Evolutionary conservation across 1,139 yeast species (phyloP).

Genomic region (Suhomyces guaymorum): DNA sequence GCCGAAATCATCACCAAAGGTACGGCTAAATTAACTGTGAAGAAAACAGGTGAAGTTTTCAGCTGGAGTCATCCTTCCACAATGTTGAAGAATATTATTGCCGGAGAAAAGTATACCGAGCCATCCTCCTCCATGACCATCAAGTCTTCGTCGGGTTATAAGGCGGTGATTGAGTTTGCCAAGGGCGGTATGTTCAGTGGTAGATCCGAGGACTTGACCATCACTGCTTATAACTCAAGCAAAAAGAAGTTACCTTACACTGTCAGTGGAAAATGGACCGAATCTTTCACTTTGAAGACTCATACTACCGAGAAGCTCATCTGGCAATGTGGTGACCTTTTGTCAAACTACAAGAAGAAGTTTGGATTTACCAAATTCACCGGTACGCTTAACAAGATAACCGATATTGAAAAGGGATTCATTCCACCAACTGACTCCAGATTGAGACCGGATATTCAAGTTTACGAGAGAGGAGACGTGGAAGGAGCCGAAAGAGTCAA

Average conservation of each 20-base stretch:
- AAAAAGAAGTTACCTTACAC: constrained; percentile 42
- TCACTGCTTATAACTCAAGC: constrained; percentile 48
- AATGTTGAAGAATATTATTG: constrained; percentile 79
- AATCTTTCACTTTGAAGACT: constrained; percentile 48
- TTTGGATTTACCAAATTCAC: constrained; percentile 88
- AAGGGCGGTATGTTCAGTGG: constrained; percentile 79
- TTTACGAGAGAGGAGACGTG: constrained; percentile 68
- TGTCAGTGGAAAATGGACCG: constrained; percentile 79
- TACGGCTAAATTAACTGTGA: constrained; percentile 53
- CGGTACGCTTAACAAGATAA: constrained; percentile 76
- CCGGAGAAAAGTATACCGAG: constrained; percentile 95
- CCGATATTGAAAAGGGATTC: constrained; percentile 60
- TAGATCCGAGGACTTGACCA: constrained; percentile 74
- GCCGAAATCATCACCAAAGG: constrained; percentile 83
- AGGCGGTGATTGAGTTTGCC: constrained; percentile 73
- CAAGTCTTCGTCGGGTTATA: constrained; percentile 64
- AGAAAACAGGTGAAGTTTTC: constrained; percentile 66
- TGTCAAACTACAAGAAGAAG: constrained; percentile 59
- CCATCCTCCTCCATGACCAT: constrained; percentile 74
- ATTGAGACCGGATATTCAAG: constrained; percentile 78
- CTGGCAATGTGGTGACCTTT: constrained; percentile 69
- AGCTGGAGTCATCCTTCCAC: constrained; percentile 85
- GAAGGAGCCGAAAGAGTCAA: constrained; percentile 73
- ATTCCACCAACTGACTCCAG: constrained; percentile 90
- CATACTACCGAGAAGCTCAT: constrained; percentile 46